These are phyloP conservation scores for Pythium chondricola DNA, from an alignment of 352 stramenopile genomes.

Conservation along the genomic window DNA sequence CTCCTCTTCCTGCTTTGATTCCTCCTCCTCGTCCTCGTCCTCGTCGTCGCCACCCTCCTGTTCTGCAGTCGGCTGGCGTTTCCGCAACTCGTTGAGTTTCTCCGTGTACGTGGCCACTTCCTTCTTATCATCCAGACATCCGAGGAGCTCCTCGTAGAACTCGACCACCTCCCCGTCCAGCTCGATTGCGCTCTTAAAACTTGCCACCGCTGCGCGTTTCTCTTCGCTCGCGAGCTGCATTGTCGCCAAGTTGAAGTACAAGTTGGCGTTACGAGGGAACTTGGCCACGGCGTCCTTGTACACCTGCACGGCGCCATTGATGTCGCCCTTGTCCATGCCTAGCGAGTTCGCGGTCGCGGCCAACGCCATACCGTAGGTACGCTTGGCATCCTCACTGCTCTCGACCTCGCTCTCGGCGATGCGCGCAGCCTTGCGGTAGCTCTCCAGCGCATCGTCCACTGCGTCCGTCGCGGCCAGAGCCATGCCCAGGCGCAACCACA, in stretches of 20 bases:
- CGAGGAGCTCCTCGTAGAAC: constrained; percentile 45
- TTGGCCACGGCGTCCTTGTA: constrained; percentile 31
- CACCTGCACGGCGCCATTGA: constrained; percentile 38
- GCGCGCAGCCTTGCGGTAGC: constrained; percentile 20
- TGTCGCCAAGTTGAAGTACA: constrained; percentile 66
- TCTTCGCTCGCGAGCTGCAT: constrained; percentile 50
- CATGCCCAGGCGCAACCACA: constrained; percentile 52
- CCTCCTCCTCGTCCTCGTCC: constrained; percentile 4
- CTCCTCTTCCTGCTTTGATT: background rate
- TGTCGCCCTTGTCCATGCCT: constrained; percentile 40
- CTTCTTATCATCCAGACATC: constrained; percentile 21
- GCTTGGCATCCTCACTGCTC: constrained; percentile 6
- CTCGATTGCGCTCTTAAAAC: constrained; percentile 37
- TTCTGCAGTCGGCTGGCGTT: background rate
- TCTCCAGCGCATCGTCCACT: constrained; percentile 24
- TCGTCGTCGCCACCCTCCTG: background rate
- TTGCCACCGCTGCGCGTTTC: constrained; percentile 15
- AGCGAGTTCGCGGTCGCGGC: constrained; percentile 47
- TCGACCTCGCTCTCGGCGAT: constrained; percentile 15
- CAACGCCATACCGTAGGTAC: constrained; percentile 45
- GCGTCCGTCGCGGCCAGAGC: constrained; percentile 27
- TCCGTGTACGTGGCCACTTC: background rate
- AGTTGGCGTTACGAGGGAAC: constrained; percentile 40
- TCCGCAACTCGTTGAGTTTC: constrained; percentile 2
- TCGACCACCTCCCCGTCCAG: constrained; percentile 32